These are phyloP conservation scores for Eremochloa ophiuroides DNA, from an alignment of 176 grass and related monocot genomes.

Conservation along the genomic window DNA sequence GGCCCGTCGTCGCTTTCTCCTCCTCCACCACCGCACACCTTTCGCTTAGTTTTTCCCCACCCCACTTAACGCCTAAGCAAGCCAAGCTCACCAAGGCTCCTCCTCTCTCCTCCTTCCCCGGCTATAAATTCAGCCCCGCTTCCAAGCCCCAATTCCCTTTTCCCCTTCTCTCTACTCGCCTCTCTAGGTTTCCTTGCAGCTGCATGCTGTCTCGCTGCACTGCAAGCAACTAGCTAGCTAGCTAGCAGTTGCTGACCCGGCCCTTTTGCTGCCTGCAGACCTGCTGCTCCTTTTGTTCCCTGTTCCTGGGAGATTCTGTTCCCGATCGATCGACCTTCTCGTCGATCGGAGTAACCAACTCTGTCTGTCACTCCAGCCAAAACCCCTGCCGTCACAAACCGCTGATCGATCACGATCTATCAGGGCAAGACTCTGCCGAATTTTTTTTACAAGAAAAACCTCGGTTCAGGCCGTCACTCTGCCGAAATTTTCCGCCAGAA, in stretches of 20 bases:
- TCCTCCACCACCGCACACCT: slow-evolving; percentile 23
- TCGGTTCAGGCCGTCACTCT: not conserved
- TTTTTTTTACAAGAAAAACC: not conserved
- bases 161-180: slow-evolving; percentile 45
- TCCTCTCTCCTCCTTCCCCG: not conserved
- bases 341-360: not conserved
- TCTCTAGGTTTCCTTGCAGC: slow-evolving; percentile 33
- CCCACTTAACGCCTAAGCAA: slow-evolving; percentile 47
- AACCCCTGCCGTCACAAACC: not conserved
- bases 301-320: slow-evolving; percentile 39
- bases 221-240: not conserved
- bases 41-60: slow-evolving; percentile 1
- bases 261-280: not conserved
- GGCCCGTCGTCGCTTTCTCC: slow-evolving; percentile 9
- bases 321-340: not conserved
- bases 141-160: slow-evolving; percentile 78
- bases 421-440: not conserved
- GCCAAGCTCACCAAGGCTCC: not conserved
- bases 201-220: slow-evolving; percentile 3
- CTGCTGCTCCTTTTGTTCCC: not conserved
- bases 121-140: slow-evolving; percentile 60
- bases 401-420: not conserved
- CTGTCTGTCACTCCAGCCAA: not conserved
- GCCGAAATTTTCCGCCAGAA: not conserved
- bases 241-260: not conserved